Conservation (phyloP, 768 basidiomycete genomes). For the Phlebiopsis gigantea region DNA sequence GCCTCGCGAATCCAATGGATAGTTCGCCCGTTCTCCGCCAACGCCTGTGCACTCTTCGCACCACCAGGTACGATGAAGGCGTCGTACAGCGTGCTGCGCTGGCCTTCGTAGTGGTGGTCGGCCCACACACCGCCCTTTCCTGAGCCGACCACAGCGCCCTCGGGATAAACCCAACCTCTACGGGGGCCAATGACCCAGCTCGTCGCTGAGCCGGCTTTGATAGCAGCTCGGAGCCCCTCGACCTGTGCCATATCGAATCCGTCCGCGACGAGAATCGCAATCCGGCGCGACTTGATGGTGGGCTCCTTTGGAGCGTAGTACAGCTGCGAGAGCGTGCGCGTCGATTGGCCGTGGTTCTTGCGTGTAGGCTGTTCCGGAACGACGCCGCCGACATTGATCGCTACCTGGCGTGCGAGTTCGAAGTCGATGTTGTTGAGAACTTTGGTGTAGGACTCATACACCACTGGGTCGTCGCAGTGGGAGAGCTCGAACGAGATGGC, state of each 20-base stretch:
- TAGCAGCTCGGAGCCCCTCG: constrained; percentile 46
- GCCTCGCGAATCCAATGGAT: constrained; percentile 85
- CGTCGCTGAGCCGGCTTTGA: constrained; percentile 49
- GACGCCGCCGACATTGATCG: constrained; percentile 55
- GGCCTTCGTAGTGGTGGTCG: constrained; percentile 73
- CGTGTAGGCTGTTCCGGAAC: constrained; percentile 47
- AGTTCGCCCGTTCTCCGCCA: constrained; percentile 59
- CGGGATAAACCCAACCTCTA: constrained; percentile 47
- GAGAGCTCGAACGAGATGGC: constrained; percentile 82
- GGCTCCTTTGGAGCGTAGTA: constrained; percentile 50
- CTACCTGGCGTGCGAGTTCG: constrained; percentile 65
- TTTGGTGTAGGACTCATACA: constrained; percentile 64
- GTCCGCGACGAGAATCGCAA: constrained; percentile 73
- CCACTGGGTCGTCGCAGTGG: constrained; percentile 72
- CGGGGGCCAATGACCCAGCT: constrained; percentile 63
- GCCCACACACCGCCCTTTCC: constrained; percentile 34
- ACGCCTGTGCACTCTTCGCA: constrained; percentile 46
- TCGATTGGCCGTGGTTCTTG: constrained; percentile 53
- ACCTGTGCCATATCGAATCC: constrained; percentile 65
- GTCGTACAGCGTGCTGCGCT: constrained; percentile 81
- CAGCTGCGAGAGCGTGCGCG: constrained; percentile 53
- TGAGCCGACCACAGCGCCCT: constrained; percentile 23
- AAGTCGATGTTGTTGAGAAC: constrained; percentile 70
- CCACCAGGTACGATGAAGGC: constrained; percentile 78
- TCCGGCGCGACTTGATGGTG: constrained; percentile 59